Evolutionary conservation across 805 yeast genomes (phyloP).

Genomic region (Cyberlindnera japonica): DNA sequence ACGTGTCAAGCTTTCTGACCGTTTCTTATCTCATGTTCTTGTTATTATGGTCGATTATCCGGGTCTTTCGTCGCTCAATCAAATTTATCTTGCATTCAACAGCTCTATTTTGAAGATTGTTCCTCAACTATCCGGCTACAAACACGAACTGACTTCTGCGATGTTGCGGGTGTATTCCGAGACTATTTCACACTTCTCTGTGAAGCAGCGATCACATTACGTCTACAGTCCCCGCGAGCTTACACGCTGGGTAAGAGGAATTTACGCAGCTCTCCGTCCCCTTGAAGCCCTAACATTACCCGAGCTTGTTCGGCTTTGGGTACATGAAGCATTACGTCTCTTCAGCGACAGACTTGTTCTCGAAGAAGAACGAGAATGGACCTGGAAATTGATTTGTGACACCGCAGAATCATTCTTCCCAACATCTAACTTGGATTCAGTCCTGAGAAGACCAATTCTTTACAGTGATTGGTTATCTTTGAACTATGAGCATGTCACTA

Average conservation of each 20-base stretch:
- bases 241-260: constrained; percentile 83
- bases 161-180: constrained; percentile 60
- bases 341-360: constrained; percentile 69
- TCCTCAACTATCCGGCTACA: constrained; percentile 57
- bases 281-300: constrained; percentile 35
- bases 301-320: constrained; percentile 62
- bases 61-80: constrained; percentile 51
- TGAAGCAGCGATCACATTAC: constrained; percentile 50
- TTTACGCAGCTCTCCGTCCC: constrained; percentile 46
- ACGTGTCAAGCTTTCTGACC: constrained; percentile 48
- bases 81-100: constrained; percentile 62
- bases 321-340: constrained; percentile 74
- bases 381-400: constrained; percentile 35
- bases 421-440: constrained; percentile 32
- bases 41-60: constrained; percentile 81
- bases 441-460: constrained; percentile 50
- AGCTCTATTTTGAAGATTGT: constrained; percentile 52
- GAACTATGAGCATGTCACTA: constrained; percentile 53
- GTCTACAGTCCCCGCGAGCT: constrained; percentile 86
- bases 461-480: constrained; percentile 74
- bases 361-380: constrained; percentile 45
- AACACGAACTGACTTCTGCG: constrained; percentile 50
- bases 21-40: constrained; percentile 66
- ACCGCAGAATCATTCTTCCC: constrained; percentile 44
- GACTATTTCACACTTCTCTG: constrained; percentile 40